These are phyloP conservation scores for Viridothelium virens DNA, from an alignment of 495 filamentous ascomycete species.

Conservation along the genomic window DNA sequence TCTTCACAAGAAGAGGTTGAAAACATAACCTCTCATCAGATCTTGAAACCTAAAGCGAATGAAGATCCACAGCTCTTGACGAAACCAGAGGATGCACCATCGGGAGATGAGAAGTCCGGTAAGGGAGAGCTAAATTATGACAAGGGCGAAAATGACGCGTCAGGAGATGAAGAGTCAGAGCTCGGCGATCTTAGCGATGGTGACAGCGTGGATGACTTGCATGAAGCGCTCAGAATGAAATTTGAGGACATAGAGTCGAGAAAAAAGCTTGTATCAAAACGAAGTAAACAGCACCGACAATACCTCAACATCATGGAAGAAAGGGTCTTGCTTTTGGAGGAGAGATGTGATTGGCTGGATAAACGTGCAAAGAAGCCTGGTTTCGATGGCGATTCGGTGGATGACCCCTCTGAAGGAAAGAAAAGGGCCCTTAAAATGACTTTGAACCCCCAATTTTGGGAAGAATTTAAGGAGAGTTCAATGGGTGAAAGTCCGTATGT, in stretches of 20 bases:
- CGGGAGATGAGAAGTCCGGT: neutral
- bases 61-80: neutral
- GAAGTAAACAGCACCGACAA: neutral
- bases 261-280: neutral
- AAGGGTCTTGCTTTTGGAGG: neutral
- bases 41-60: neutral
- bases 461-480: neutral
- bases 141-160: neutral
- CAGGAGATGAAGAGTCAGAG: neutral
- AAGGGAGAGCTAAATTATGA: neutral
- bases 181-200: neutral
- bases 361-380: neutral
- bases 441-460: constrained; percentile 7
- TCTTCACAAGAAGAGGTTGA: neutral
- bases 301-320: neutral
- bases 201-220: neutral
- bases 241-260: neutral
- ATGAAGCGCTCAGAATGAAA: neutral
- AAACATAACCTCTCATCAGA: neutral
- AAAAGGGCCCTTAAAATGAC: neutral
- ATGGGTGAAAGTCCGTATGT: neutral
- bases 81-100: neutral
- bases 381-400: neutral
- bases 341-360: neutral
- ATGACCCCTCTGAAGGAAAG: neutral